A percentile compares a stretch with the other conserved stretches of the same genome.
phyloP scores from a whole-genome alignment of 2,329 filamentous ascomycete genomes.

The Aspergillus sp. region DNA sequence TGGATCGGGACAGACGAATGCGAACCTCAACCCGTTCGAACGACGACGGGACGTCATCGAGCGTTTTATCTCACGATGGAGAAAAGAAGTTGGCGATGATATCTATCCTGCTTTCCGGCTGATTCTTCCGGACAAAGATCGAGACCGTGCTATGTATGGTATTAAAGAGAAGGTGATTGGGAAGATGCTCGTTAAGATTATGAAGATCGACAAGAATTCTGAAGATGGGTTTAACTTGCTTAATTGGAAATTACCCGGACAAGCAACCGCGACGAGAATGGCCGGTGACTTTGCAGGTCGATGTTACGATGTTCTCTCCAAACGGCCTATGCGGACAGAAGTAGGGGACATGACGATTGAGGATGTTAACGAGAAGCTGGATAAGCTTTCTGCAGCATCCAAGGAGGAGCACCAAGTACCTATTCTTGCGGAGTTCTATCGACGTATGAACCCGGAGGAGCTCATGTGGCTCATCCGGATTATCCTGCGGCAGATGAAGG shows the following conservation, averaged over 20 bases:
- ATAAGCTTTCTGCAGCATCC: conserved; percentile 67
- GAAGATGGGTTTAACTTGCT: conserved; percentile 81
- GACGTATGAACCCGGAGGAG: conserved; percentile 88
- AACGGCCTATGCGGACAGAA: conserved; percentile 69
- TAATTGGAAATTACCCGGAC: conserved; percentile 87
- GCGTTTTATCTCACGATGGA: conserved; percentile 81
- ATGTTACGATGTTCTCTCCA: conserved; percentile 81
- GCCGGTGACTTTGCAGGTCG: conserved; percentile 90
- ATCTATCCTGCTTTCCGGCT: conserved; percentile 90
- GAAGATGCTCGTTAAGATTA: conserved; percentile 83
- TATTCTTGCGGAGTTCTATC: conserved; percentile 80
- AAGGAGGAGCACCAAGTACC: conserved; percentile 80
- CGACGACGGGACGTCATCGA: conserved; percentile 76
- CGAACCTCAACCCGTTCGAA: conserved; percentile 66
- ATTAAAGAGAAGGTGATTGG: conserved; percentile 89
- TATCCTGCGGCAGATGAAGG: conserved; percentile 74
- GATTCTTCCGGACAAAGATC: conserved; percentile 88
- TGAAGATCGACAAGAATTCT: conserved; percentile 86
- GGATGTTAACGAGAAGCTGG: conserved; percentile 82
- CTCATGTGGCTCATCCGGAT: conserved; percentile 93
- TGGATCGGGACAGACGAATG: conserved; percentile 45
- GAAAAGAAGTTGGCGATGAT: conserved; percentile 81
- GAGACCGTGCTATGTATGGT: conserved; percentile 87
- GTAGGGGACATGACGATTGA: conserved; percentile 78
- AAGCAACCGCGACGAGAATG: conserved; percentile 57